phyloP scores from a whole-genome alignment of 306 rosid species.

The Gleditsia sinensis region DNA sequence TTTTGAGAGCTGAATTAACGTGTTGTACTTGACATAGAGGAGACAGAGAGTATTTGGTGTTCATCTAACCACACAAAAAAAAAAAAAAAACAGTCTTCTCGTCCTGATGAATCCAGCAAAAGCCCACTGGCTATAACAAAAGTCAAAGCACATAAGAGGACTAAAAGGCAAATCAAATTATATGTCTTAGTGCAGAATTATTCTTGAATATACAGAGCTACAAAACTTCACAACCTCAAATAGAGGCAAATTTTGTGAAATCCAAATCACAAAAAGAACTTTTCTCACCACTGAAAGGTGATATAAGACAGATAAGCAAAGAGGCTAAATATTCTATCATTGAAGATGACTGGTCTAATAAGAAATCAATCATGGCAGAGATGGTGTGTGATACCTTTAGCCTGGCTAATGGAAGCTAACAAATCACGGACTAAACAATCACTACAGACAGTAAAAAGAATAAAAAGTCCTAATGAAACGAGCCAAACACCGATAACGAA shows the following conservation, averaged over 20 bases:
- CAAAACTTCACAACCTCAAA: not conserved
- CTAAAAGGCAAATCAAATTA: not conserved
- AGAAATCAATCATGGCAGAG: not conserved
- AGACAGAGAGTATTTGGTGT: too few species aligned
- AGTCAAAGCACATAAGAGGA: not conserved
- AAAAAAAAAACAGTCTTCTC: too few species aligned
- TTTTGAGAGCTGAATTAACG: not conserved
- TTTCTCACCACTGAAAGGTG: not conserved
- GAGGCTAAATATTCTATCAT: not conserved
- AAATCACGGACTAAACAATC: not conserved
- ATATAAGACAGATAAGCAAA: not conserved
- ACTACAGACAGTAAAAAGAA: not conserved
- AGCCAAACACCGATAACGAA: not conserved
- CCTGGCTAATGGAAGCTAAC: not conserved
- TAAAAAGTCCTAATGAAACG: not conserved
- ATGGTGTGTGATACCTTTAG: not conserved
- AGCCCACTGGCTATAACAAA: not conserved
- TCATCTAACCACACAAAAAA: too few species aligned
- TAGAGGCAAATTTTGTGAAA: not conserved
- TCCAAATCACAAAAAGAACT: not conserved
- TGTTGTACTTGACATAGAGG: not conserved
- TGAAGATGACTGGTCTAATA: not conserved
- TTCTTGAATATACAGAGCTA: not conserved
- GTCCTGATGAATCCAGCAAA: too few species aligned
- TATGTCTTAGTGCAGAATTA: not conserved